Conservation (phyloP, 495 filamentous ascomycete genomes). For the Staphylotrichum longicolle region DNA sequence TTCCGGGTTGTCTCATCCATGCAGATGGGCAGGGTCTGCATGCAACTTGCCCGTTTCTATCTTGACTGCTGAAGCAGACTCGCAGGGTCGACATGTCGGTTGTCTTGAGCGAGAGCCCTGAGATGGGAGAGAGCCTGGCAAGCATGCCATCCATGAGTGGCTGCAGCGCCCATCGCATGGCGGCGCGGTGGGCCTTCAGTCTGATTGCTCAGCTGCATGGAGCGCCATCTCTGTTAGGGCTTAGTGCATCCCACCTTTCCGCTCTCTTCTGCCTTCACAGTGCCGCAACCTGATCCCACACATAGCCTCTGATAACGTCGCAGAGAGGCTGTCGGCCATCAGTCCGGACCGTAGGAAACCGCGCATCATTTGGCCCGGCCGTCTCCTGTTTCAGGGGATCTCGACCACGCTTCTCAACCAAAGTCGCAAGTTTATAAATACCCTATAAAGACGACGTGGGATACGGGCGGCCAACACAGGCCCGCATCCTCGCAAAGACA, state of each 20-base stretch:
- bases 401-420: neutral
- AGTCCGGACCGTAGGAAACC: constrained; percentile 1
- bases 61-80: constrained; percentile 1
- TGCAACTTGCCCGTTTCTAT: constrained; percentile 28
- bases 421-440: too few relatives aligned
- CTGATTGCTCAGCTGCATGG: constrained; percentile 32
- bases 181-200: constrained; percentile 26
- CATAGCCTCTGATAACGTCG: constrained; percentile 19
- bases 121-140: constrained; percentile 13
- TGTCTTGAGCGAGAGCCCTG: neutral
- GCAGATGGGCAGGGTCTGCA: neutral
- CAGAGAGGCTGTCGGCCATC: neutral
- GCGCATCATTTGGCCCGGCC: neutral
- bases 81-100: constrained; percentile 15
- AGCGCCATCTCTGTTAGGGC: constrained; percentile 22
- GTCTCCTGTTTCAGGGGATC: neutral
- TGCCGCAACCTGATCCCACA: constrained; percentile 23
- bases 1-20: neutral
- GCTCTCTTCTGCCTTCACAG: constrained; percentile 25
- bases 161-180: constrained; percentile 23
- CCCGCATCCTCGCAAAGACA: too few relatives aligned
- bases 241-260: constrained; percentile 25
- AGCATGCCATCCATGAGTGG: constrained; percentile 18
- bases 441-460: too few relatives aligned
- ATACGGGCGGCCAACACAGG: too few relatives aligned